These are phyloP conservation scores for Synchytrium microbalum DNA, from an alignment of 371 early-diverging fungal species.

Conservation along the genomic window DNA sequence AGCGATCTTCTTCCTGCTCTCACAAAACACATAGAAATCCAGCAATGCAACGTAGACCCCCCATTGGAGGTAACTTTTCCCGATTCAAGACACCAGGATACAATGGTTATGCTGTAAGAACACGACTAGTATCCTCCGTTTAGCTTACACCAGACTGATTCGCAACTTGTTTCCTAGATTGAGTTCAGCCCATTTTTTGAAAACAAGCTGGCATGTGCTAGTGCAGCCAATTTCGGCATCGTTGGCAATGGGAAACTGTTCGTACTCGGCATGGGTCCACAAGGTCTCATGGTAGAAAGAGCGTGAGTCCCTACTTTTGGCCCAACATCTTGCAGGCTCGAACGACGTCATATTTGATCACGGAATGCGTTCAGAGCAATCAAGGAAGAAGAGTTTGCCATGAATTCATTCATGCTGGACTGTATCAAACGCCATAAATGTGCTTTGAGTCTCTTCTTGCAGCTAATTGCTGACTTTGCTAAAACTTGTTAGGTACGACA, in stretches of 20 bases:
- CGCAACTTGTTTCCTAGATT: constrained; percentile 21
- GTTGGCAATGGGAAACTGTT: constrained; percentile 89
- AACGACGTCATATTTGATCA: not conserved
- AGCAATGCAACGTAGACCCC: not conserved
- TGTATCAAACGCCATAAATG: not conserved
- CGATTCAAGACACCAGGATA: constrained; percentile 2
- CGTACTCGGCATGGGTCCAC: constrained; percentile 44
- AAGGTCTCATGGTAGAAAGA: constrained; percentile 54
- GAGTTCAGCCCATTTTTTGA: constrained; percentile 93
- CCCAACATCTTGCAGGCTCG: not conserved
- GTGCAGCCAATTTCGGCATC: constrained; percentile 91
- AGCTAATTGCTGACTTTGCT: not conserved
- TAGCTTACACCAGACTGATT: not conserved
- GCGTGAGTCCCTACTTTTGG: constrained; percentile 46
- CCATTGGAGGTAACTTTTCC: not conserved
- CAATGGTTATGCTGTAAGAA: constrained; percentile 5
- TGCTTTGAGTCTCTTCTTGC: too few species aligned
- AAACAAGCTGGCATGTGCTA: constrained; percentile 74
- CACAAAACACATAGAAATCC: too few species aligned
- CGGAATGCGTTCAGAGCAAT: not conserved
- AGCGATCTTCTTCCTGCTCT: too few species aligned
- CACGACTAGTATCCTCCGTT: not conserved
- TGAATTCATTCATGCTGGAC: not conserved
- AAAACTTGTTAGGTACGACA: constrained; percentile 55
- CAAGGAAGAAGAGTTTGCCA: not conserved